A percentile compares a stretch with the other conserved stretches of the same genome.
These are phyloP conservation scores for Pseudogymnoascus verrucosus DNA, from an alignment of 2,329 filamentous ascomycete genomes.

Conservation along the genomic window DNA sequence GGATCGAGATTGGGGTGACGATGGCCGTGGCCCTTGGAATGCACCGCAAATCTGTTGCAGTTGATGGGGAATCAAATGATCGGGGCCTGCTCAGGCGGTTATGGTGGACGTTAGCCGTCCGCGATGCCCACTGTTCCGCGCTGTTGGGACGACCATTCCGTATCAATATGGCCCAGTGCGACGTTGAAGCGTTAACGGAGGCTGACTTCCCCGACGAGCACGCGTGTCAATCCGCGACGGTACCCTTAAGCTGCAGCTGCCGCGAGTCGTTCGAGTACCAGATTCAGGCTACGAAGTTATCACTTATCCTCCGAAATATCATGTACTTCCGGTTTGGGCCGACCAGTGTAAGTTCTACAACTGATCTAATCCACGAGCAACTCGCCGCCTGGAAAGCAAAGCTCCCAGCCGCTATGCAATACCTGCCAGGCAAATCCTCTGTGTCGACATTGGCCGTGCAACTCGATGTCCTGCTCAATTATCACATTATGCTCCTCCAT, in stretches of 20 bases:
- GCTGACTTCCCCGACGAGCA: constrained; percentile 14
- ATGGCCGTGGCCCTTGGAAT: constrained; percentile 20
- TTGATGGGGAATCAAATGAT: constrained; percentile 16
- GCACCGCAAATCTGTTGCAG: constrained; percentile 14
- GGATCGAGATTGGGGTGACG: constrained; percentile 19
- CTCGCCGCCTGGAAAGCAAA: constrained; percentile 6
- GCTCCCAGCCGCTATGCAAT: constrained; percentile 1
- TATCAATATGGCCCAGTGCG: constrained; percentile 18
- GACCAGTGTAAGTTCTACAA: neutral
- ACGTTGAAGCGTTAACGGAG: constrained; percentile 14
- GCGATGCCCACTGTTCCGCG: constrained; percentile 17
- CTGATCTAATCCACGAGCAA: neutral
- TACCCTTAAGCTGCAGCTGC: neutral
- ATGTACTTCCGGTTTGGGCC: constrained; percentile 8
- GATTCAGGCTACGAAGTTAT: constrained; percentile 17
- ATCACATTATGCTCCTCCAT: constrained; percentile 10
- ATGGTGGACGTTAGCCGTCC: constrained; percentile 20
- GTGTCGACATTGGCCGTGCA: neutral
- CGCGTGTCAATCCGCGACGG: neutral
- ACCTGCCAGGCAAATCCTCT: neutral
- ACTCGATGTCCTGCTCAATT: constrained; percentile 8
- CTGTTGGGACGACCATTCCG: constrained; percentile 19
- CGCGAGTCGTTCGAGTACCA: constrained; percentile 14
- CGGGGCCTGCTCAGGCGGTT: constrained; percentile 16
- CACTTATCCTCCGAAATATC: constrained; percentile 15